Evolutionary conservation across 2,329 filamentous ascomycete species (phyloP), one percentile per base, ranked within the genome.

Genomic region (Hymenoscyphus infarciens): DNA sequence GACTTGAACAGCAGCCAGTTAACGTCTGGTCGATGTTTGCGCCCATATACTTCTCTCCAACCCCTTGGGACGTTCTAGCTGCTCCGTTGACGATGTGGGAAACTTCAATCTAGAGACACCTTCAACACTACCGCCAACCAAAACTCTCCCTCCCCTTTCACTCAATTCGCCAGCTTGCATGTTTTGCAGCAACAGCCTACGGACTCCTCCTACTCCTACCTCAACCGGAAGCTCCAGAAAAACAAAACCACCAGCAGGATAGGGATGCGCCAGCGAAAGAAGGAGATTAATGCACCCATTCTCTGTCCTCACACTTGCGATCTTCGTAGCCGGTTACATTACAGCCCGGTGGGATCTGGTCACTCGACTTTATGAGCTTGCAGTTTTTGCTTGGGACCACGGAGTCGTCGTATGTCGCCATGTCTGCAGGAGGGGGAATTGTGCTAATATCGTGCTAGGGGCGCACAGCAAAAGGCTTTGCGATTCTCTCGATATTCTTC

Each of bases 251-350:
- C 45, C 45, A 54, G 59, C 58, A 64, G 25, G 22, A 61, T 61
- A 64, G 70, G 70, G 67, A 73, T 73, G 70, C 68, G 63, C 62
- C 64, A 70, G 67, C 66, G 62, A 68, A 71, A 73, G 70, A 60
- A 63, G 66, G 64, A 67, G 67, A 73, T 75, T 74, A 67, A 98
- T 98, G 94, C 93, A 97, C 92, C 92, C 93, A 74, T 97, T 98
- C 82, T 98, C 94, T 68, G 82, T 94, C 77, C 86, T 97, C 78
- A 96, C 93, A 74, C 87, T 97, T 80, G 92, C 90, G 80, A 97
- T 99, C 82, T 99, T 99, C 82, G 90, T 98, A 84, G 94, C 95
- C 81, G 95, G 95, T 78, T 99, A 99, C 84, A 98, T 94, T 77
- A 99, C 95, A 80, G 95, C 95, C 75, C 90, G 95, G 83, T 99